phyloP scores from a whole-genome alignment of 768 basidiomycete species.

The Lactarius vividus region DNA sequence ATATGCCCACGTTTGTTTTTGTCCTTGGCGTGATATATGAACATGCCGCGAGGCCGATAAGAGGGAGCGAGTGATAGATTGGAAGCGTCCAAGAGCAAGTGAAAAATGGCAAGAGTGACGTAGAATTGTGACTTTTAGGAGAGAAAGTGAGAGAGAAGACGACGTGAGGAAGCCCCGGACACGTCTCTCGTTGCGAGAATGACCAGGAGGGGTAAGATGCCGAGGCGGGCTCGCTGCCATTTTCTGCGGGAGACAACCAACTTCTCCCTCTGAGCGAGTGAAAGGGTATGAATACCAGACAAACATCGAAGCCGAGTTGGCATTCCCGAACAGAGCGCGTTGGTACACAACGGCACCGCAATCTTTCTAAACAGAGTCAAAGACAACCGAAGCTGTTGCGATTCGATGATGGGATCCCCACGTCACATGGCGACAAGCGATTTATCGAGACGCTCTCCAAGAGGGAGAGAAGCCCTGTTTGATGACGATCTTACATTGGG shows the following conservation, averaged over 20 bases:
- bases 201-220: slow-evolving; percentile 9
- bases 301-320: slow-evolving; percentile 18
- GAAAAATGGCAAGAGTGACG: slow-evolving; percentile 15
- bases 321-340: slow-evolving; percentile 10
- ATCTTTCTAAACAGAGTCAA: slow-evolving; percentile 23
- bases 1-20: slow-evolving; percentile 15
- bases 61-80: slow-evolving; percentile 8
- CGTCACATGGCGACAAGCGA: slow-evolving; percentile 19
- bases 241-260: slow-evolving; percentile 12
- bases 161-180: not conserved
- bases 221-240: slow-evolving; percentile 22
- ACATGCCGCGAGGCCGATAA: slow-evolving; percentile 21
- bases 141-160: slow-evolving; percentile 8
- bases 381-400: not conserved
- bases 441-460: slow-evolving; percentile 13
- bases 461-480: not conserved
- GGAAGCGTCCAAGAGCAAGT: slow-evolving; percentile 10
- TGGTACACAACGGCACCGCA: not conserved
- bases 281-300: slow-evolving; percentile 15
- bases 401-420: slow-evolving; percentile 9
- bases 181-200: slow-evolving; percentile 1
- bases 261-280: slow-evolving; percentile 15
- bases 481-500: not conserved
- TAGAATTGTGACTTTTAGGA: slow-evolving; percentile 12
- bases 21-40: slow-evolving; percentile 17